A percentile compares a stretch with the other conserved stretches of the same genome.
These are phyloP conservation scores for Castanea sativa DNA, from an alignment of 306 rosid genomes.

Conservation along the genomic window DNA sequence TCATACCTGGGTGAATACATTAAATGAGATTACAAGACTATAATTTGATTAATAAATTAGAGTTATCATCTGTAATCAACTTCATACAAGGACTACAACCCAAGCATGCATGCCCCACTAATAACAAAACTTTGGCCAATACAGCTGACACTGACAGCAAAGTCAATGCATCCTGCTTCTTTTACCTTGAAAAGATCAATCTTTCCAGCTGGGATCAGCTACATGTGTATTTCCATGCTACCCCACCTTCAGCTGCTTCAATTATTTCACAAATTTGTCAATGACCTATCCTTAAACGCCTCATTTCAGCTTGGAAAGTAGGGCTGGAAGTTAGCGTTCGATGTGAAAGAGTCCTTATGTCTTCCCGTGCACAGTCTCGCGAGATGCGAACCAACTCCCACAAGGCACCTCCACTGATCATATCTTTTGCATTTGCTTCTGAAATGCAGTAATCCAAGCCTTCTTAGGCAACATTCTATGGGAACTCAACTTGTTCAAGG, in stretches of 20 bases:
- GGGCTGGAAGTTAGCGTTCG: slow-evolving; percentile 78
- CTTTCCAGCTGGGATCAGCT: slow-evolving; percentile 12
- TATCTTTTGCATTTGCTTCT: slow-evolving; percentile 92
- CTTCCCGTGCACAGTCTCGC: slow-evolving; percentile 89
- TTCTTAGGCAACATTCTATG: slow-evolving; percentile 14
- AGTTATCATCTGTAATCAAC: slow-evolving; percentile 22
- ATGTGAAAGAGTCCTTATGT: slow-evolving; percentile 88
- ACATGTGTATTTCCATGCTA: background rate
- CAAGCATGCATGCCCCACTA: slow-evolving; percentile 4
- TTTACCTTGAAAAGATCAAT: background rate
- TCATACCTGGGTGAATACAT: slow-evolving; percentile 8
- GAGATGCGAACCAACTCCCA: slow-evolving; percentile 95
- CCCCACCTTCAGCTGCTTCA: slow-evolving; percentile 17
- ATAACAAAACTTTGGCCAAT: slow-evolving; percentile 25
- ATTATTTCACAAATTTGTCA: slow-evolving; percentile 25
- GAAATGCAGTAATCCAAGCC: slow-evolving; percentile 30
- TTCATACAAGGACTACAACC: slow-evolving; percentile 19
- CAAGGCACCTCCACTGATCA: slow-evolving; percentile 86
- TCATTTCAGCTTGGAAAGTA: slow-evolving; percentile 79
- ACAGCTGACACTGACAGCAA: slow-evolving; percentile 7
- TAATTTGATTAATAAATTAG: slow-evolving; percentile 15
- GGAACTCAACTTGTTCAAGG: slow-evolving; percentile 14
- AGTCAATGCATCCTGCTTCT: slow-evolving; percentile 13
- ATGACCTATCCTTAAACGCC: slow-evolving; percentile 60
- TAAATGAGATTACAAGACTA: slow-evolving; percentile 19